These are phyloP conservation scores for Plicaturopsis crispa DNA, from an alignment of 768 basidiomycete species.

Conservation along the genomic window DNA sequence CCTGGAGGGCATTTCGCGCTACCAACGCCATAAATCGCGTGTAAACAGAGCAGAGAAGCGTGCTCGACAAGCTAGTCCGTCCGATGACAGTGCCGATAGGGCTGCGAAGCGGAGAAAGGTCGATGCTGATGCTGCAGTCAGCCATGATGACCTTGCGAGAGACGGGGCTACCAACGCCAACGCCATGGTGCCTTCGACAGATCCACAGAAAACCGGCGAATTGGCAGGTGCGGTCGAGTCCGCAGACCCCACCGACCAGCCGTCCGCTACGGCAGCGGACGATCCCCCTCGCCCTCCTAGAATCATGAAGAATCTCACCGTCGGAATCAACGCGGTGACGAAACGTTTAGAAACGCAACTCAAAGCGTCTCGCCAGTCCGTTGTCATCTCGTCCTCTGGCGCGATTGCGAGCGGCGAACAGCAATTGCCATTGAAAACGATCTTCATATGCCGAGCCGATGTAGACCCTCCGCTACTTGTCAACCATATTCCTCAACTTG, in stretches of 20 bases:
- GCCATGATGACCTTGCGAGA: conserved; percentile 3
- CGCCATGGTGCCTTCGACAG: too few species aligned
- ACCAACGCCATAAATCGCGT: conserved; percentile 26
- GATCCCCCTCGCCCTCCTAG: conserved; percentile 19
- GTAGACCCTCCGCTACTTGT: conserved; percentile 66
- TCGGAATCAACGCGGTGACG: conserved; percentile 82
- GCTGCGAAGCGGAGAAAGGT: conserved; percentile 13
- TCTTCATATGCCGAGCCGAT: conserved; percentile 72
- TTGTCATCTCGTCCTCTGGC: conserved; percentile 5
- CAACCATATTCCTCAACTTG: conserved; percentile 68
- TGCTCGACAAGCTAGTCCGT: too few species aligned
- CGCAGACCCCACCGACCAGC: neutral
- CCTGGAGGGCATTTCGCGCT: conserved; percentile 42
- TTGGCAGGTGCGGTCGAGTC: neutral
- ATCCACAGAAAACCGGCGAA: too few species aligned
- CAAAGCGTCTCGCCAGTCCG: conserved; percentile 16
- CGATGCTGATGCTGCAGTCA: conserved; percentile 9
- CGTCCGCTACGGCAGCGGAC: neutral
- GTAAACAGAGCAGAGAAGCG: conserved; percentile 33
- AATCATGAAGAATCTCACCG: conserved; percentile 38
- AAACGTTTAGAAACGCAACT: conserved; percentile 60
- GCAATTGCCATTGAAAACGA: conserved; percentile 25
- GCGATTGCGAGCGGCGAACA: conserved; percentile 1
- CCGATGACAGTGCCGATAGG: conserved; percentile 9
- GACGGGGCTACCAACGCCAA: conserved; percentile 3